Base-by-base conservation (phyloP, 2,329 filamentous ascomycete species). In the Cladosporium cucumerinum region DNA sequence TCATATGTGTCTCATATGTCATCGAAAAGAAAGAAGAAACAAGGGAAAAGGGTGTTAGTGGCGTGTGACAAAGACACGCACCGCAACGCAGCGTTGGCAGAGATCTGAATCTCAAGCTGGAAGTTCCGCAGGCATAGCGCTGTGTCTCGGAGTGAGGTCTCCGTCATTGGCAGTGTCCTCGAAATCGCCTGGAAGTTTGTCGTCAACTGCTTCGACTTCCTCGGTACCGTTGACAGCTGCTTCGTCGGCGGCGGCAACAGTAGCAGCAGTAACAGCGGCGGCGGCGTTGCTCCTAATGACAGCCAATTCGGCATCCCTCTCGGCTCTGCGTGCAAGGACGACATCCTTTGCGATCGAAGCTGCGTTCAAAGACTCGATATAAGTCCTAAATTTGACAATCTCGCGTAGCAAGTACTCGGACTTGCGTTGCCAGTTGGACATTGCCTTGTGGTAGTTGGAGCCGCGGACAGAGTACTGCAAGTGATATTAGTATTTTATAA, bases 391-490 rank as follows among this genome's bases (percentile, higher is more conserved):
- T 78, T 98, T 98, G 77, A 98, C 93, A 76, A 96, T 97, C 80
- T 99, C 95, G 39, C 91, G 85, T 14, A 98, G 83, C 48, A 99
- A 81, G 75, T 98, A 97, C 32, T 91, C 89, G 64, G 92, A 96
- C 81, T 98, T 98, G 74, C 90, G 88, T 81, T 99, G 93, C 94
- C 95, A 99, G 78, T 99, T 99, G 23, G 89, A 85, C 90, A 98
- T 94, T 18, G 94, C 92, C 78, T 90, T 93, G 67, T 82, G 82
- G 18, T 89, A 86, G 73, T 98, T 98, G 43, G 87, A 84, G 67
- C 94, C 90, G 32, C 93, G 87, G 3, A 92, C 90, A 16, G 92
- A 93, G 75, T 96, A 98, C 84, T 86, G 67, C 25, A 57, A 12
- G 18, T 25, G 30, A 36, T 25, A 30, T 57, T 59, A 30, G 18